Base-by-base conservation (phyloP, 257 asterid species). In the Scutellaria barbata region DNA sequence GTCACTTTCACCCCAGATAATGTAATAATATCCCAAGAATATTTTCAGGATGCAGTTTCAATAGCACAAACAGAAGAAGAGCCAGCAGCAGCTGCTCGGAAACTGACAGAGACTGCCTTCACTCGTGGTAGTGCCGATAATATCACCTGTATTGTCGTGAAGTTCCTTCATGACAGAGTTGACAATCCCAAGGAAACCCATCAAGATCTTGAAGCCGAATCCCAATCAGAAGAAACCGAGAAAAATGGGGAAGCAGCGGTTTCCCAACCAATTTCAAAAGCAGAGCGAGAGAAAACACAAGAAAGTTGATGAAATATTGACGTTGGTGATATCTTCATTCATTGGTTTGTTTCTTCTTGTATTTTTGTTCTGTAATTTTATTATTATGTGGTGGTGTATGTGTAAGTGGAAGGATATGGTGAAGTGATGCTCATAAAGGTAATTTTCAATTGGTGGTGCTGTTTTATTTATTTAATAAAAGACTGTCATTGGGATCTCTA, bases 41-140 rank as follows among this genome's bases (percentile, higher is more conserved):
- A 30, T 55, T 45, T 20, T 25, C 90, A 94, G 99, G 99, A 94
- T 81, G 99, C 99, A 52, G 83, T 88, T 45, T 85, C 90, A 42
- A 81, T 95, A 48, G 99, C 95, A 1, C 89, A 72, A 73, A 45
- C 85, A 48, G 98, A 88, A 83, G 97, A 89, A 46, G 95, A 87
- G 47, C 88, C 98, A 0, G 95, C 88, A 75, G 89, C 85, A 41
- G 99, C 96, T 54, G 98, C 99, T 22, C 86, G 92, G 78, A 95
- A 89, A 84, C 86, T 95, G 87, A 83, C 95, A 1, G 98, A 92
- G 82, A 84, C 96, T 14, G 99, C 99, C 56, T 95, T 89, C 72
- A 83, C 87, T 39, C 95, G 95, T 10, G 99, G 99, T 11, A 95
- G 98, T 76, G 98, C 98, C 2, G 99, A 95, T 77, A 95, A 95